phyloP scores from a whole-genome alignment of 1,284 basidiomycete species.

The Athelia sp. region DNA sequence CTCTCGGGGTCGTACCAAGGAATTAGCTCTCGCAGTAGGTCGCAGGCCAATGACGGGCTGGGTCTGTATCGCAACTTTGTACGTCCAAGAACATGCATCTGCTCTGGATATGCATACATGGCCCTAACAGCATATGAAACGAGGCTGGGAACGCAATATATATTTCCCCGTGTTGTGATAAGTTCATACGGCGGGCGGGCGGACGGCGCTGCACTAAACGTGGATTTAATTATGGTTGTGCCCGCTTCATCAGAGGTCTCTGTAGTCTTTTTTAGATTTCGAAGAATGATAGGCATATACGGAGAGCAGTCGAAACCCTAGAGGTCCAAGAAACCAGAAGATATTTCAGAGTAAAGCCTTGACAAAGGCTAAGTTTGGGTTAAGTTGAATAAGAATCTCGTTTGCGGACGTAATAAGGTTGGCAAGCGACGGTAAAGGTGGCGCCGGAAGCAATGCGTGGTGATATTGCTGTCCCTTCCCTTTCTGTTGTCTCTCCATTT shows the following conservation, averaged over 20 bases:
- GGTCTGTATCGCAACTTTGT: constrained; percentile 23
- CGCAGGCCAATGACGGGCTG: constrained; percentile 19
- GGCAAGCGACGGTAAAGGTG: too few relatives aligned
- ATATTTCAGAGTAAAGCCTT: too few relatives aligned
- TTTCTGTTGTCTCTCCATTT: too few relatives aligned
- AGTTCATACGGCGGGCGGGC: constrained; percentile 21
- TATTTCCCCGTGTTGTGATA: neutral
- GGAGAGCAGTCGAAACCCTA: too few relatives aligned
- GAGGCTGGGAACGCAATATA: constrained; percentile 27
- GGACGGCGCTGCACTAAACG: constrained; percentile 12
- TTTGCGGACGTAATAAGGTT: too few relatives aligned
- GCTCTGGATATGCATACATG: constrained; percentile 32
- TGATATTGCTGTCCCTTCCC: too few relatives aligned
- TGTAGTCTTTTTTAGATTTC: constrained; percentile 1
- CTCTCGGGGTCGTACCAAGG: constrained; percentile 19
- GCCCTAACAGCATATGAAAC: constrained; percentile 32
- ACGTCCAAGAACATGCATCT: constrained; percentile 25
- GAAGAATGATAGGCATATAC: neutral
- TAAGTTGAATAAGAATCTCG: too few relatives aligned
- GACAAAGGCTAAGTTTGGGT: too few relatives aligned
- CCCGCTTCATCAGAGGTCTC: constrained; percentile 31
- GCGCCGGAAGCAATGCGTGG: too few relatives aligned
- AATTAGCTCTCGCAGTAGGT: constrained; percentile 33
- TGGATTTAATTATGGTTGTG: constrained; percentile 28
- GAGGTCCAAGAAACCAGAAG: too few relatives aligned